These are phyloP conservation scores for Barnettozyma populi DNA, from an alignment of 805 yeast species.

Conservation along the genomic window DNA sequence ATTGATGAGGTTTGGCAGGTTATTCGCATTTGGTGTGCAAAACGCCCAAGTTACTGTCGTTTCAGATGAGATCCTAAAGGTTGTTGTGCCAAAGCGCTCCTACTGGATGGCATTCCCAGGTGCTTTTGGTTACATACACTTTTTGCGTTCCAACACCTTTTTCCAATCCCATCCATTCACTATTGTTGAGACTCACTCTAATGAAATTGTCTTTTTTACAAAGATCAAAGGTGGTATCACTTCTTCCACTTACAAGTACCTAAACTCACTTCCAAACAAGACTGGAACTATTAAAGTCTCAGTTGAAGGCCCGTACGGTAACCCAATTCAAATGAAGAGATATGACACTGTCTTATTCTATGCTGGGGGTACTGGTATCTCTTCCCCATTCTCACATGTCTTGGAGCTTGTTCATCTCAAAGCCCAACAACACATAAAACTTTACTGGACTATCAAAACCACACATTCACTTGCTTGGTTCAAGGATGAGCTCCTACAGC, in stretches of 20 bases:
- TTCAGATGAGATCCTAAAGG: slow-evolving; percentile 40
- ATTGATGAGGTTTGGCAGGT: slow-evolving; percentile 32
- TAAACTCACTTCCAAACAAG: slow-evolving; percentile 24
- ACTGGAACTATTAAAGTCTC: slow-evolving; percentile 29
- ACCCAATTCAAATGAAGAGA: slow-evolving; percentile 28
- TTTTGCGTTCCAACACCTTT: slow-evolving; percentile 44
- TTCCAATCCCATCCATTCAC: slow-evolving; percentile 80
- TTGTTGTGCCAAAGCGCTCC: slow-evolving; percentile 36
- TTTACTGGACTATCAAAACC: slow-evolving; percentile 64
- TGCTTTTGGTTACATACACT: slow-evolving; percentile 52
- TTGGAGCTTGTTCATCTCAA: slow-evolving; percentile 20
- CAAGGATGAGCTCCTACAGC: slow-evolving; percentile 34
- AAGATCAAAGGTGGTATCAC: slow-evolving; percentile 52
- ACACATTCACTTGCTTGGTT: slow-evolving; percentile 49
- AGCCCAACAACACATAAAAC: slow-evolving; percentile 32
- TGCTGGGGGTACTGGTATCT: slow-evolving; percentile 50
- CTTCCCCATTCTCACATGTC: slow-evolving; percentile 43
- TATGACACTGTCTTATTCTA: slow-evolving; percentile 37
- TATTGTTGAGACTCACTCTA: slow-evolving; percentile 36
- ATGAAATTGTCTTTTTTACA: slow-evolving; percentile 38
- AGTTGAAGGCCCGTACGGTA: slow-evolving; percentile 67
- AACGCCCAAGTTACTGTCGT: slow-evolving; percentile 22
- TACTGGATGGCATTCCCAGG: slow-evolving; percentile 51
- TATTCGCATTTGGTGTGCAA: slow-evolving; percentile 20
- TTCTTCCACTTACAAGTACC: slow-evolving; percentile 24